Base-by-base conservation (phyloP, 768 basidiomycete species). In the Auriscalpium vulgare region DNA sequence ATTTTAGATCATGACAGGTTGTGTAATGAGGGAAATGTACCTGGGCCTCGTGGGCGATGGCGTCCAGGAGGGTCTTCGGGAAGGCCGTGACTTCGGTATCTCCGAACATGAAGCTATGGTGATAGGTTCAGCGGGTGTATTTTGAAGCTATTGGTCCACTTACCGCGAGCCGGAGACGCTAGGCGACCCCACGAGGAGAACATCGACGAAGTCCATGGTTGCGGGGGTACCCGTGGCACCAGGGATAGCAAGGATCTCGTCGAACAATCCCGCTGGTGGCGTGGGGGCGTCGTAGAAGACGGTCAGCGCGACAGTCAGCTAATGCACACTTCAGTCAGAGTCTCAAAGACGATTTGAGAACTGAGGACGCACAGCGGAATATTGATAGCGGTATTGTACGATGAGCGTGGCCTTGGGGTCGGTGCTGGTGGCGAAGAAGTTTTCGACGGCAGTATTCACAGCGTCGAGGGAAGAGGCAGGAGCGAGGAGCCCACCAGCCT, bases 261-360 rank as follows among this genome's bases (percentile, higher is more conserved):
- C 62, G 38, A 65, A 63, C 2, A 58, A 23, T 14, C 58, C 60
- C 1, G 21, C 53, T 8, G 60, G 53, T n/a, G 60, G 57, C 4
- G 51, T 54, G 1, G 63, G 62, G 0, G 53, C 62, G 29, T 65
- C 60, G 46, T 65, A 65, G 38, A 61, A 64, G 14, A 61, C 9
- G 16, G 49, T 40, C 45, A 48, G 3, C 16, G 16, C 13, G 37
- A 35, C 36, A 29, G 17, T 35, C 6, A 40, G 2, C 19, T 23
- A 7, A 13, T 11, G 51, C 11, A 10, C 8, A 40, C 11, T 13
- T 53, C 10, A 40, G 9, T 10, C 17, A 35, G 36, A 11, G 11
- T 2, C 7, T 7, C 4, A 2, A 17, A 43, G 2, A 11, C 40
- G 7, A 43, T 11, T 13, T 13, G 2, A 43, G n/a, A 11, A 43